A percentile compares a stretch with the other conserved stretches of the same genome.
These are phyloP conservation scores for Lumnitzera racemosa DNA, from an alignment of 345 rosid species.

Conservation along the genomic window DNA sequence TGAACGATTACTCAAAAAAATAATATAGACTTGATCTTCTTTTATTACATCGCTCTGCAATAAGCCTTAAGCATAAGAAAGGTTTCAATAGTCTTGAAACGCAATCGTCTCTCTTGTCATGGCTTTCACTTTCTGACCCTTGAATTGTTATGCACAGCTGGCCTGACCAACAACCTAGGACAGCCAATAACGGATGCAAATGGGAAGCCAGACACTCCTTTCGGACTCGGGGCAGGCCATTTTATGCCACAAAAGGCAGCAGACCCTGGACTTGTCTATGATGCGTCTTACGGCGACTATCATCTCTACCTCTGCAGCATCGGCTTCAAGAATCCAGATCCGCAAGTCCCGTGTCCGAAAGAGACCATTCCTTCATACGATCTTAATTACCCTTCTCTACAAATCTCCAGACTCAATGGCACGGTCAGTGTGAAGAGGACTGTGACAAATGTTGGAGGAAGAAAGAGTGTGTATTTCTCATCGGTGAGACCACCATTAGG, in stretches of 20 bases:
- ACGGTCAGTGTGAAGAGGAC: constrained; percentile 35
- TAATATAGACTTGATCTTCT: no score
- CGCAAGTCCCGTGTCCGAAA: constrained; percentile 36
- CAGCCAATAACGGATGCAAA: constrained; percentile 31
- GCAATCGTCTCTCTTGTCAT: no score
- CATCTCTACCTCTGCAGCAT: constrained; percentile 46
- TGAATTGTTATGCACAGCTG: constrained; percentile 27
- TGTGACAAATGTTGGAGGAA: constrained; percentile 63
- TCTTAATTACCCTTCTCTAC: constrained; percentile 65
- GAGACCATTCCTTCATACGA: constrained; percentile 19
- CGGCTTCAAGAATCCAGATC: constrained; percentile 11
- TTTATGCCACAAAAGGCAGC: constrained; percentile 49
- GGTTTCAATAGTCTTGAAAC: no score
- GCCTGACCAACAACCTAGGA: constrained; percentile 37
- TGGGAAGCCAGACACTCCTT: constrained; percentile 46
- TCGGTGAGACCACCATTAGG: constrained; percentile 36
- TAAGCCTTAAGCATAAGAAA: no score
- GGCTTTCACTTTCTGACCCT: neutral
- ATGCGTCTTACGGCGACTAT: constrained; percentile 52
- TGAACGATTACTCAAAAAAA: no score
- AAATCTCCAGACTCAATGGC: constrained; percentile 34
- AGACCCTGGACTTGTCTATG: constrained; percentile 81
- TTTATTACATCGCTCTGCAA: no score
- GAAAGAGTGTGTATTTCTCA: constrained; percentile 32
- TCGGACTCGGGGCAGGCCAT: constrained; percentile 65